Percentiles rank a stretch among this genome's conserved stretches.
Evolutionary conservation across 2,329 filamentous ascomycete genomes (phyloP).

Genomic region (Apiospora kogelbergensis): DNA sequence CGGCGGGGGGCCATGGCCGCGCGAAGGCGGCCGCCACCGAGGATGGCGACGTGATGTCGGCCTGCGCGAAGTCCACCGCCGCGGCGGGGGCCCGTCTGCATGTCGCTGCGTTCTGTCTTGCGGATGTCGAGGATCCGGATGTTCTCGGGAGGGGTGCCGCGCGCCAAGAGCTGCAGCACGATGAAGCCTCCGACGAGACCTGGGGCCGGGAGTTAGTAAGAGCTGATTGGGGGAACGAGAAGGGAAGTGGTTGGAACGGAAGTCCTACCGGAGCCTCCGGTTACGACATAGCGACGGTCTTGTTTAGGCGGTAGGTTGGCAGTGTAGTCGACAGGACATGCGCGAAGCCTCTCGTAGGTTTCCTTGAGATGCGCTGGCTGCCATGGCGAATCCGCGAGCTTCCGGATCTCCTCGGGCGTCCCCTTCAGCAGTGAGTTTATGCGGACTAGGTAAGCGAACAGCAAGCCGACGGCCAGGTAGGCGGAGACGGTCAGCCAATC

Average conservation of each 20-base stretch:
- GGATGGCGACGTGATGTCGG: slow-evolving; percentile 48
- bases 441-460: background rate
- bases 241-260: too few relatives aligned
- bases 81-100: slow-evolving; percentile 34
- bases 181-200: slow-evolving; percentile 57
- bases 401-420: slow-evolving; percentile 29
- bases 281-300: slow-evolving; percentile 37
- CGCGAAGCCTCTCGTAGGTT: slow-evolving; percentile 31
- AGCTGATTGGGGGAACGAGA: too few relatives aligned
- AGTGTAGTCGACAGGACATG: slow-evolving; percentile 28
- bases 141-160: slow-evolving; percentile 48
- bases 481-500: background rate
- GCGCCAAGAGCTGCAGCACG: slow-evolving; percentile 51
- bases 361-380: slow-evolving; percentile 29
- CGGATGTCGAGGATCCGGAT: slow-evolving; percentile 56
- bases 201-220: slow-evolving; percentile 19
- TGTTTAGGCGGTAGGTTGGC: slow-evolving; percentile 32
- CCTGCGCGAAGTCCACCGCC: slow-evolving; percentile 42
- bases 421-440: slow-evolving; percentile 32
- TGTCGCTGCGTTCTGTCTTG: slow-evolving; percentile 41
- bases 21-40: slow-evolving; percentile 46
- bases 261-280: slow-evolving; percentile 28
- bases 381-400: slow-evolving; percentile 31
- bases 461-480: background rate
- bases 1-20: slow-evolving; percentile 43